These are phyloP conservation scores for Botrytis fragariae DNA, from an alignment of 2,329 filamentous ascomycete genomes.

Conservation along the genomic window DNA sequence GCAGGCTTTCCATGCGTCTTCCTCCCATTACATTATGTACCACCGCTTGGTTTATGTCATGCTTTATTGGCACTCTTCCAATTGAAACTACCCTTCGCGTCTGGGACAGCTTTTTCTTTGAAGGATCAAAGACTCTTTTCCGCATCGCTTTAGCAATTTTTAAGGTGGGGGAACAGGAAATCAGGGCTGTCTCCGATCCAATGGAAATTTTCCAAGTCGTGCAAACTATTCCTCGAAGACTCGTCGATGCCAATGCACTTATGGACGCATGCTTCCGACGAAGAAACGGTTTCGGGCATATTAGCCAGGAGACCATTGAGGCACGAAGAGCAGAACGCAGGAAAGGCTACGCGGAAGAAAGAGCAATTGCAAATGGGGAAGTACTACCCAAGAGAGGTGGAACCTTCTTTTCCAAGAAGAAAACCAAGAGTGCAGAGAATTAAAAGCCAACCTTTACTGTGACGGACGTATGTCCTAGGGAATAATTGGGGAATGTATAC, in stretches of 20 bases:
- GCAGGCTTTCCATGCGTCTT: conserved; percentile 51
- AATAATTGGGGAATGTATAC: conserved; percentile 10
- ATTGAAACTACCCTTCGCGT: conserved; percentile 89
- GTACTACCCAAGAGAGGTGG: conserved; percentile 1
- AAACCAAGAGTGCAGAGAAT: conserved; percentile 3
- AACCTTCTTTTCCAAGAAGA: conserved; percentile 20
- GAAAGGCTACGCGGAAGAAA: conserved; percentile 41
- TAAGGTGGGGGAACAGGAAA: conserved; percentile 79
- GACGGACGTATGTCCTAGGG: conserved; percentile 2
- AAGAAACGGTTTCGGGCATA: conserved; percentile 74
- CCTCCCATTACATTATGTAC: conserved; percentile 90
- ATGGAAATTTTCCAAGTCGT: conserved; percentile 97
- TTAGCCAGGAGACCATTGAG: conserved; percentile 81
- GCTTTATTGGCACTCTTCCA: conserved; percentile 88
- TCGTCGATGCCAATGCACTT: conserved; percentile 78
- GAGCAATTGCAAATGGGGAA: conserved; percentile 31
- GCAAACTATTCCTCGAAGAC: conserved; percentile 75
- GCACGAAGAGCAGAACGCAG: conserved; percentile 68
- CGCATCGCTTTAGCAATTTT: conserved; percentile 88
- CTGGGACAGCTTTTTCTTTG: conserved; percentile 95
- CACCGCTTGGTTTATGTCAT: conserved; percentile 97
- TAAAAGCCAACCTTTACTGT: background rate
- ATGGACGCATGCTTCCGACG: conserved; percentile 82
- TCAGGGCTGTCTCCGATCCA: conserved; percentile 75
- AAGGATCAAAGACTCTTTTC: conserved; percentile 91